Evolutionary conservation across 1,284 basidiomycete genomes (phyloP).

Genomic region (Trametes sp.): DNA sequence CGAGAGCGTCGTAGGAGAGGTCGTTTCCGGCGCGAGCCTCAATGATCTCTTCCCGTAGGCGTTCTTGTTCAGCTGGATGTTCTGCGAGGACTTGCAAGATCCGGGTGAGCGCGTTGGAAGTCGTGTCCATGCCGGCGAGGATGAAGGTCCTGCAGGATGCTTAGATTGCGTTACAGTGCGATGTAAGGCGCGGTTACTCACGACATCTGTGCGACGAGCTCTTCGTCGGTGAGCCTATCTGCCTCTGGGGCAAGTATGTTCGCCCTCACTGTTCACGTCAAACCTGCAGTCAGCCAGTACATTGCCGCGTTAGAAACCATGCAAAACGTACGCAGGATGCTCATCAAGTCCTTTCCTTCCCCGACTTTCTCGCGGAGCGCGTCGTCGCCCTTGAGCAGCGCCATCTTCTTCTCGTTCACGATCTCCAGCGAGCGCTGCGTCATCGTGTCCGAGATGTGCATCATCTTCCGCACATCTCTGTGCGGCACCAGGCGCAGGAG

Average conservation of each 20-base stretch:
- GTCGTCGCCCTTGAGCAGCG: slow-evolving; percentile 34
- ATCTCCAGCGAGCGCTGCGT: slow-evolving; percentile 48
- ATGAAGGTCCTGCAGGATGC: slow-evolving; percentile 11
- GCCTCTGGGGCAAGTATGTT: slow-evolving; percentile 33
- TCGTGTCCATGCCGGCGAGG: slow-evolving; percentile 38
- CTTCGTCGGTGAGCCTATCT: slow-evolving; percentile 39
- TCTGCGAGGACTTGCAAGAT: slow-evolving; percentile 36
- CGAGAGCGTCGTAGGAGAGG: slow-evolving; percentile 39
- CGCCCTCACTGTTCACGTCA: slow-evolving; percentile 29
- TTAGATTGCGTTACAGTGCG: not conserved
- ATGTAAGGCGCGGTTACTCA: slow-evolving; percentile 17
- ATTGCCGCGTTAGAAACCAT: not conserved
- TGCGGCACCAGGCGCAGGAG: slow-evolving; percentile 14
- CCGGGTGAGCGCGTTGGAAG: slow-evolving; percentile 37
- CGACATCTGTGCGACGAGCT: slow-evolving; percentile 39
- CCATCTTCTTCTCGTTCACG: slow-evolving; percentile 47
- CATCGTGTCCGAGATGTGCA: slow-evolving; percentile 46
- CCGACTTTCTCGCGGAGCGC: slow-evolving; percentile 36
- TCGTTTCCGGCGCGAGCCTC: slow-evolving; percentile 31
- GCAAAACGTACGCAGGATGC: slow-evolving; percentile 43
- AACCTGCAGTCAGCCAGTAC: not conserved
- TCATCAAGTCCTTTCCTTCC: slow-evolving; percentile 54
- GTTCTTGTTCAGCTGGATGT: slow-evolving; percentile 23
- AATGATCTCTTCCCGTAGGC: slow-evolving; percentile 36
- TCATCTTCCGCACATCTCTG: slow-evolving; percentile 1